A percentile compares a stretch with the other conserved stretches of the same genome.
Evolutionary conservation across 1,284 basidiomycete species (phyloP).

Genomic region (Puccinia novopanici): DNA sequence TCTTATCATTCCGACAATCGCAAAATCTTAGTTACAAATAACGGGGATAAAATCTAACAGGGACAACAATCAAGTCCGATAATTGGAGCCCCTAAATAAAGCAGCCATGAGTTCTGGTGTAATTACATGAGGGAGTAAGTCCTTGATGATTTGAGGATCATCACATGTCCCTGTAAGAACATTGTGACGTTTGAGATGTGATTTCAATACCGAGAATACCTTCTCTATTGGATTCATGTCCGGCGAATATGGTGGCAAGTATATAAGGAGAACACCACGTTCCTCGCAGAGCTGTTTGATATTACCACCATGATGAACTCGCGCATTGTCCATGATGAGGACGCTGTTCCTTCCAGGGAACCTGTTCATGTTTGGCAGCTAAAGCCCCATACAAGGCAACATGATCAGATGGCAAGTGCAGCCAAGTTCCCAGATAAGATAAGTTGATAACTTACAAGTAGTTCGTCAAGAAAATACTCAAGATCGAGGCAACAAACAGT

Average conservation of each 20-base stretch:
- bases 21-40: too few relatives aligned
- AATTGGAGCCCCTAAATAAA: too few relatives aligned
- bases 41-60: too few relatives aligned
- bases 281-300: too few relatives aligned
- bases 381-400: too few relatives aligned
- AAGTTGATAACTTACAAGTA: not conserved
- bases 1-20: too few relatives aligned
- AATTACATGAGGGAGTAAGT: too few relatives aligned
- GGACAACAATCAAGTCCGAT: too few relatives aligned
- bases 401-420: not conserved
- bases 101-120: too few relatives aligned
- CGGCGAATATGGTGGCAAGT: too few relatives aligned
- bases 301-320: too few relatives aligned
- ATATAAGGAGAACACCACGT: too few relatives aligned
- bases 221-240: constrained; percentile 39
- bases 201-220: constrained; percentile 14
- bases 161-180: not conserved
- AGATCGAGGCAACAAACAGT: not conserved
- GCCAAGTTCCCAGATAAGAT: not conserved
- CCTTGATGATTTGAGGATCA: not conserved
- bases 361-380: not conserved
- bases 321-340: not conserved
- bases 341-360: not conserved
- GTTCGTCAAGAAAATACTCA: not conserved
- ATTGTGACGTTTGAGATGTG: not conserved